These are phyloP conservation scores for Bathelium albidoporum DNA, from an alignment of 495 filamentous ascomycete species.

Conservation along the genomic window DNA sequence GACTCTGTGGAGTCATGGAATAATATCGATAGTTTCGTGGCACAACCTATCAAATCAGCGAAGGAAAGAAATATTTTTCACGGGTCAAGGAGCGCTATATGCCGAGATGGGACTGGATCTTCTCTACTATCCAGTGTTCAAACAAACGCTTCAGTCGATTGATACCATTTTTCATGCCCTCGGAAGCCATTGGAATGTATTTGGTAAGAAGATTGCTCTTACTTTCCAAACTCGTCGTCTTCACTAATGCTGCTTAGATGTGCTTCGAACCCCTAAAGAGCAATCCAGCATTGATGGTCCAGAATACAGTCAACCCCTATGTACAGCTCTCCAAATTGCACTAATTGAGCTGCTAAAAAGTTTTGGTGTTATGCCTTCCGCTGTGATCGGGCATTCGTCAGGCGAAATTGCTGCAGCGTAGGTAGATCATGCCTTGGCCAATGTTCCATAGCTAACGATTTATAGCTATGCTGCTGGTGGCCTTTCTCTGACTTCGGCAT, in stretches of 20 bases:
- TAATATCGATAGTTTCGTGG: too few species aligned
- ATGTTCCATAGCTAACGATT: too few species aligned
- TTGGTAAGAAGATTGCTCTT: too few species aligned
- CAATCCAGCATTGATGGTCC: constrained; percentile 12
- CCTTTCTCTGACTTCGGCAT: constrained; percentile 37
- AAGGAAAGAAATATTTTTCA: constrained; percentile 25
- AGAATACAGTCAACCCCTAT: constrained; percentile 18
- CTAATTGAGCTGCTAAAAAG: constrained; percentile 18
- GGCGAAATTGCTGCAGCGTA: constrained; percentile 55
- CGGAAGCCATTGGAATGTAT: neutral
- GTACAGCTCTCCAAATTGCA: constrained; percentile 21
- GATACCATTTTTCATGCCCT: too few species aligned
- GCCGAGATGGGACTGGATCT: constrained; percentile 28
- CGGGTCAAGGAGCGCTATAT: constrained; percentile 40
- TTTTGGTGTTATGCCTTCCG: constrained; percentile 23
- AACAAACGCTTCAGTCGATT: neutral
- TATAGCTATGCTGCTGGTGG: constrained; percentile 48
- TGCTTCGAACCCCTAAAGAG: constrained; percentile 13
- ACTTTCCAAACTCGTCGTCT: too few species aligned
- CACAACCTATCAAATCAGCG: constrained; percentile 1
- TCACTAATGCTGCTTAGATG: too few species aligned
- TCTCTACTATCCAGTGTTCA: neutral
- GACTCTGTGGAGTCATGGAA: too few species aligned
- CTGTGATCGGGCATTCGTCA: constrained; percentile 50
- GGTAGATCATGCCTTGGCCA: too few species aligned